Evolutionary conservation across 345 rosid genomes (phyloP), one percentile per base, ranked within the genome.

Genomic region (Eucalyptus microcorys): DNA sequence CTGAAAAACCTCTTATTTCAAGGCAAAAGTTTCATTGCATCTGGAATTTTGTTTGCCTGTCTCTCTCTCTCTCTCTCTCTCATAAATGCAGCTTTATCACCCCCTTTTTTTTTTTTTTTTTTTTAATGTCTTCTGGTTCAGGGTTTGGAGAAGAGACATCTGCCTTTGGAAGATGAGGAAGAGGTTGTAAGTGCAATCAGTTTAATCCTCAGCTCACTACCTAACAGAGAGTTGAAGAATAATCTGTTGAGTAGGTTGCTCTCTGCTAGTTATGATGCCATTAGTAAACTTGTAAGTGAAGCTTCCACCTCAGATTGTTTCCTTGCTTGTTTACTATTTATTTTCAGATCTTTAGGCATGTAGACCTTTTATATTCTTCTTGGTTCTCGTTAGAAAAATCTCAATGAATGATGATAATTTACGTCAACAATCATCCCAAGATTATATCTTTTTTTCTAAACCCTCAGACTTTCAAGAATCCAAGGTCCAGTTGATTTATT

Each of bases 81-180:
- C 84, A 5, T 21, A 34, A 37, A 81, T 53, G 34, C 59, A 79
- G n/a, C 34, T 34, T 64, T 66, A 49, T 61, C 49, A 37, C 42
- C 45, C 43, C 30, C 30, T 50, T 34, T 59, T 85, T 34, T 49
- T 80, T 66, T 47, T 61, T 34, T 49, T 80, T 66, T 30, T 19
- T 86, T 50, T 14, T 52, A 52, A 37, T 76, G 42, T 76, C 27
- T 68, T 14, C 83, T 86, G 88, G 87, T 80, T 32, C 93, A 96
- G 96, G 94, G 95, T 87, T 92, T 97, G 94, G 98, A 95, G 90
- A 95, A 94, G 92, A 93, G 92, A 89, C 93, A 92, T 90, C 91
- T 96, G 92, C 94, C 98, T 89, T 92, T 95, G 92, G 98, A 96
- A 93, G 99, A 95, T 88, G 99, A 96, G 92, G 99, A 95, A 92